phyloP scores from a whole-genome alignment of 2,329 filamentous ascomycete species.

The Botrytis porri region DNA sequence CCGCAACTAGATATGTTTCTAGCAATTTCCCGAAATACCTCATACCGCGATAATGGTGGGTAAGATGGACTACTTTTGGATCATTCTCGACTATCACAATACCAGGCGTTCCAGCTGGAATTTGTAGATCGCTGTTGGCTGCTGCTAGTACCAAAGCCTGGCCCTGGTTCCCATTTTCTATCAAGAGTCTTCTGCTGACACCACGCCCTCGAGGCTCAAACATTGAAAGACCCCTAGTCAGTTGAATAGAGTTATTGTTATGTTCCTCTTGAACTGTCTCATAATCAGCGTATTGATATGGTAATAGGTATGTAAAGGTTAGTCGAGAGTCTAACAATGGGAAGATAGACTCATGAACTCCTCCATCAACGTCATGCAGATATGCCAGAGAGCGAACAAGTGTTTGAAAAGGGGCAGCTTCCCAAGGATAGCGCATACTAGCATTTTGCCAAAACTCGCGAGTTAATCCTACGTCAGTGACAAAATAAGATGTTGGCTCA shows the following conservation, averaged over 20 bases:
- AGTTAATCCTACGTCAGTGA: constrained; percentile 43
- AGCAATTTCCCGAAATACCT: constrained; percentile 75
- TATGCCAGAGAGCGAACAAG: constrained; percentile 65
- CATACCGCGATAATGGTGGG: constrained; percentile 72
- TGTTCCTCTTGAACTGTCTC: constrained; percentile 80
- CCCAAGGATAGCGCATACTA: constrained; percentile 77
- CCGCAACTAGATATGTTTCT: constrained; percentile 61
- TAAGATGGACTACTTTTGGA: constrained; percentile 73
- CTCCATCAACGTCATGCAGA: constrained; percentile 40
- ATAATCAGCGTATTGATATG: constrained; percentile 69
- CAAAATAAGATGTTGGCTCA: constrained; percentile 48
- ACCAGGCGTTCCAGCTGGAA: constrained; percentile 64
- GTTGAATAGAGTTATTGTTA: constrained; percentile 73
- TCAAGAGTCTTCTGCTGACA: constrained; percentile 4
- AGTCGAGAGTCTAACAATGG: constrained; percentile 63
- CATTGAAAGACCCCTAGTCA: constrained; percentile 62
- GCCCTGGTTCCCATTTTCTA: constrained; percentile 14
- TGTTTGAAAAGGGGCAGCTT: constrained; percentile 74
- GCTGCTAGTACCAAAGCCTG: constrained; percentile 31
- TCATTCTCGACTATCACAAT: constrained; percentile 75
- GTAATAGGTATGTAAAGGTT: constrained; percentile 75
- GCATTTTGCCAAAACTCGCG: constrained; percentile 59
- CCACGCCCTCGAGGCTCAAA: constrained; percentile 47
- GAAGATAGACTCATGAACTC: constrained; percentile 41
- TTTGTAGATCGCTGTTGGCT: constrained; percentile 51